Base-by-base conservation (phyloP, 495 filamentous ascomycete genomes). In the Xylaria cubensis region DNA sequence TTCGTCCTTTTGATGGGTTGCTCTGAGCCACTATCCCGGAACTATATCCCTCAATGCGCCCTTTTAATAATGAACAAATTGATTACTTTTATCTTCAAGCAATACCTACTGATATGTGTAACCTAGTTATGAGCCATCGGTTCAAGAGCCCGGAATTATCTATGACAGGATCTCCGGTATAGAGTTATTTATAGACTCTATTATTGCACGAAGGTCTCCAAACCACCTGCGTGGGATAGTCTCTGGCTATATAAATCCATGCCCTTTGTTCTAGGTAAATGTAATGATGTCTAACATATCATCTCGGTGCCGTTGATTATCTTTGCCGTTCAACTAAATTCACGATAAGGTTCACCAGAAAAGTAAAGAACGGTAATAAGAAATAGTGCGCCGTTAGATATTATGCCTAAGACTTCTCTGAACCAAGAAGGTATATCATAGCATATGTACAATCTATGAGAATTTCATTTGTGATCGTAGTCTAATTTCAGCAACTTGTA, bases 11-110 rank as follows among this genome's bases (percentile, higher is more conserved):
- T 3, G 1, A 36, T 61, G 10, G 3, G 34, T 12, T 13, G 3
- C 39, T 39, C 21, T 10, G 34, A 61, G 8, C 34, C 58, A 39
- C 58, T 61, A 21, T 61, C 58, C 34, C 58, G 58, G 58, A 39
- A 61, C 39, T 13, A 36, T 39, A 15, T 61, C 3, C 58, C 58
- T 59, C 1, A 32, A 9, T 9, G 29, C 13, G 10, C 55, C 15
- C 55, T 34, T 7, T 36, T 36, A 5, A 59, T 59, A 36, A 19
- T 2, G 34, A 9, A 59, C 6, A 8, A 3, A 17, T 36, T 59
- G 1, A 34, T 29, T 4, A 36, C 9, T 29, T 21, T 51, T 21
- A 21, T 21, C 15, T 17, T 48, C 17, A 17, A 48, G 4, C 44
- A 29, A 29, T 29, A 48, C 50, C 13, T 53, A 13, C 12, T 13